Evolutionary conservation across 768 basidiomycete genomes (phyloP), one percentile per base, ranked within the genome.

Genomic region (Thelephora aurantiotincta): DNA sequence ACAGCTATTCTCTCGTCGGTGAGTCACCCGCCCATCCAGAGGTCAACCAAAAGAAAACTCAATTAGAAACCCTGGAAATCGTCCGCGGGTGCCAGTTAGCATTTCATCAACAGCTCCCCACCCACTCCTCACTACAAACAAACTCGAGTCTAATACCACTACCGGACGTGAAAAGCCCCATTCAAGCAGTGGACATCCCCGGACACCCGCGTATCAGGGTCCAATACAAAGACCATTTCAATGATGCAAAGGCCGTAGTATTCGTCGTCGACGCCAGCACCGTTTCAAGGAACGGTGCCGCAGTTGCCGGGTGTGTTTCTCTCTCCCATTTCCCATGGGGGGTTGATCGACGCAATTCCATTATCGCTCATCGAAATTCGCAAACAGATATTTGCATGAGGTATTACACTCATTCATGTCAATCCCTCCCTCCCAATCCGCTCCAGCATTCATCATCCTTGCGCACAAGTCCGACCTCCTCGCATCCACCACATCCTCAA

Each of bases 231-330:
- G 84, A 88, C 36, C 63, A 81, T 54, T 60, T 91, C 18, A 50
- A 65, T 4, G 70, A 76, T 33, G 74, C 84, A 1, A 80, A 77
- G 54, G 78, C 68, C 2, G 60, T 91, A 23, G 78, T 73, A 4
- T 91, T 91, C 57, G 81, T 89, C 1, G 82, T 89, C 1, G 88
- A 91, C 59, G 72, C 82, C 6, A 83, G 76, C 55, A 83, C 77
- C 0, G 65, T 91, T 22, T 86, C 88, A 23, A 71, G 88, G 45
- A 88, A 82, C 59, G 81, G 78, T 0, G 60, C 80, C 11, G 68
- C 66, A 1, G 83, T 88, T 3, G 88, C 88, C 51, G 88, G 91
- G 88, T 91, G 61, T 45, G 82, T 75, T 7, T 16, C 18, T 45
- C 35, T 48, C 16, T 34, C 3, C 11, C 33, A 6, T 34, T 30